Evolutionary conservation across 768 basidiomycete genomes (phyloP).

Genomic region (Suillus americanus): DNA sequence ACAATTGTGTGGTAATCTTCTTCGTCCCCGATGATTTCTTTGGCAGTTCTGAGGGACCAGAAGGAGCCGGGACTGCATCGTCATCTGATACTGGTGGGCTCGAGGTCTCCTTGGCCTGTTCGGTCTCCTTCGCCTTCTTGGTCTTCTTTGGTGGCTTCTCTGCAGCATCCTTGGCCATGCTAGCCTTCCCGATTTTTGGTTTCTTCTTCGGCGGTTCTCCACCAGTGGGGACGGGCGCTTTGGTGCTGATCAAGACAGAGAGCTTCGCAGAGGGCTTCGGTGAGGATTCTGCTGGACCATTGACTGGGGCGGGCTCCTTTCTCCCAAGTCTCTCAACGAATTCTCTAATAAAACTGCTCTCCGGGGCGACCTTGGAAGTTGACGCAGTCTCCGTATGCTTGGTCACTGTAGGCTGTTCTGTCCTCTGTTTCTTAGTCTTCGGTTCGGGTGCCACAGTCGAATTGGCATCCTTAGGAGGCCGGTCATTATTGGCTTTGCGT

Average conservation of each 20-base stretch:
- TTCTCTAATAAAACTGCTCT: not conserved
- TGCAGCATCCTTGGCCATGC: not conserved
- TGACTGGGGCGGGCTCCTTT: conserved; percentile 2
- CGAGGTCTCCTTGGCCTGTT: not conserved
- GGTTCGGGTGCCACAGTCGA: conserved; percentile 4
- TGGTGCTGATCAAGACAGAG: not conserved
- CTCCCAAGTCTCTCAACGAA: not conserved
- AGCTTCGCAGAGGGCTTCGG: conserved; percentile 6
- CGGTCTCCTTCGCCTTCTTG: conserved; percentile 7
- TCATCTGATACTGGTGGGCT: not conserved
- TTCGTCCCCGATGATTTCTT: not conserved
- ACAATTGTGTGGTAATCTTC: not conserved
- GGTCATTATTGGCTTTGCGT: conserved; percentile 16
- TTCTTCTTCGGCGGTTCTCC: conserved; percentile 12
- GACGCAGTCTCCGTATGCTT: not conserved
- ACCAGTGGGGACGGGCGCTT: not conserved
- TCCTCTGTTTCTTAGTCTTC: conserved; percentile 12
- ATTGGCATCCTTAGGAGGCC: not conserved
- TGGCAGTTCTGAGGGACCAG: not conserved
- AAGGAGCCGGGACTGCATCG: not conserved
- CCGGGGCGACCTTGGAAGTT: not conserved
- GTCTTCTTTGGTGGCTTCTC: conserved; percentile 9
- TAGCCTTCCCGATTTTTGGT: not conserved
- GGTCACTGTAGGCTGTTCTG: not conserved
- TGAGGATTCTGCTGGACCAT: not conserved